Evolutionary conservation across 805 yeast species (phyloP).

Genomic region (Starmerella khaoyaiensis): DNA sequence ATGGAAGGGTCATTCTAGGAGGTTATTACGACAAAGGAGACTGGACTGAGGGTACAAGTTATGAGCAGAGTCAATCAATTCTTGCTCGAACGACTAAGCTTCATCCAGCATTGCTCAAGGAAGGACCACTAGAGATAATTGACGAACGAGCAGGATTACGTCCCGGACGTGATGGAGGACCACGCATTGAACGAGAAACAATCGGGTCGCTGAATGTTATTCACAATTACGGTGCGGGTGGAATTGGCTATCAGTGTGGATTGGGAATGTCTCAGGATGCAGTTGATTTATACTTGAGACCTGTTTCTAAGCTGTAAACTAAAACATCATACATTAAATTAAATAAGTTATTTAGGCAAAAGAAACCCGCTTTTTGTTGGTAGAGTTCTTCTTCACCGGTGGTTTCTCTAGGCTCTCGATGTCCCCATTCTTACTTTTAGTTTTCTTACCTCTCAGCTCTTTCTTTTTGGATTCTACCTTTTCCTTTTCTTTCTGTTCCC

Average conservation of each 20-base stretch:
- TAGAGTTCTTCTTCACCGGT: conserved; percentile 28
- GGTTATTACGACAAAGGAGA: conserved; percentile 56
- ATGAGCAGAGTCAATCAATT: conserved; percentile 47
- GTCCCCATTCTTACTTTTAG: neutral
- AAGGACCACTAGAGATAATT: conserved; percentile 37
- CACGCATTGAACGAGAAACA: conserved; percentile 47
- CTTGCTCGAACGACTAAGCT: conserved; percentile 43
- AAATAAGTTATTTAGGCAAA: conserved; percentile 6
- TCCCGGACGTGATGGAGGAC: conserved; percentile 67
- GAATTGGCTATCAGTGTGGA: conserved; percentile 66
- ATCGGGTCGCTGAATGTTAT: conserved; percentile 35
- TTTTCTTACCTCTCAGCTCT: conserved; percentile 40
- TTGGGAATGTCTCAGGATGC: conserved; percentile 47
- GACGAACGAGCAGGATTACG: conserved; percentile 63
- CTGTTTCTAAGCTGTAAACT: neutral
- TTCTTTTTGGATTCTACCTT: conserved; percentile 64
- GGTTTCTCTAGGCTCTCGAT: conserved; percentile 1
- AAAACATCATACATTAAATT: neutral
- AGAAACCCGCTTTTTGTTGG: conserved; percentile 15
- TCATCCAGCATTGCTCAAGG: conserved; percentile 33
- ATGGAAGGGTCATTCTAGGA: conserved; percentile 58
- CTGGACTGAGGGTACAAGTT: conserved; percentile 49
- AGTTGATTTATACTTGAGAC: conserved; percentile 22
- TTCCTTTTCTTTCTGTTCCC: conserved; percentile 55
- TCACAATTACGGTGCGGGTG: conserved; percentile 69